Percentiles rank a stretch among this genome's conserved stretches.
Conservation (phyloP, 345 rosid genomes). For the Pistacia vera region DNA sequence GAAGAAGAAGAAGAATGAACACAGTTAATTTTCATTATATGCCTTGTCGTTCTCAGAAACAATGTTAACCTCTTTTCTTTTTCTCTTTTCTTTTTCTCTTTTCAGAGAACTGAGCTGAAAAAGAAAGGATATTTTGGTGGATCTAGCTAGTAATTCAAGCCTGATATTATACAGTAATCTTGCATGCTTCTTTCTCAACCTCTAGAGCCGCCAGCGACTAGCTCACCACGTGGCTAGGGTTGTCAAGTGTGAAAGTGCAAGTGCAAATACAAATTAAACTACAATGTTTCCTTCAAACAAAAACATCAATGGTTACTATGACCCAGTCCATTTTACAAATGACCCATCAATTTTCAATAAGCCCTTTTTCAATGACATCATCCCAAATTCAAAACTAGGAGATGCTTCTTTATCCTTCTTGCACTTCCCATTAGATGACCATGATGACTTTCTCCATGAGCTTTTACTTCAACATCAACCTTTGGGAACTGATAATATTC, state of each 20-base stretch:
- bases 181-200: constrained; percentile 31
- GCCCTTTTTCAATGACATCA: constrained; percentile 32
- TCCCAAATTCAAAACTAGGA: constrained; percentile 34
- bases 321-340: constrained; percentile 30
- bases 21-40: too few species aligned
- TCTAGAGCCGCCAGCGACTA: constrained; percentile 12
- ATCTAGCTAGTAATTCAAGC: too few species aligned
- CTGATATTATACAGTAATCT: neutral
- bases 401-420: constrained; percentile 39
- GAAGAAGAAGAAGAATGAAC: too few species aligned
- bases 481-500: constrained; percentile 16
- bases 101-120: constrained; percentile 18
- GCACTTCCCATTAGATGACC: constrained; percentile 39
- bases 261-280: neutral
- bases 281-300: constrained; percentile 48
- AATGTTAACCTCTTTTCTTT: constrained; percentile 8
- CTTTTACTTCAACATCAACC: constrained; percentile 32
- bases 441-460: constrained; percentile 30
- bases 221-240: constrained; percentile 21
- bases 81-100: neutral
- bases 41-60: constrained; percentile 14
- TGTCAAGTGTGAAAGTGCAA: constrained; percentile 21
- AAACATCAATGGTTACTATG: constrained; percentile 25
- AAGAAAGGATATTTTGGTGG: constrained; percentile 1
- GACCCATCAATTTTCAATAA: constrained; percentile 37